Evolutionary conservation across 1,139 yeast genomes (phyloP).

Genomic region (Diutina siamensis): DNA sequence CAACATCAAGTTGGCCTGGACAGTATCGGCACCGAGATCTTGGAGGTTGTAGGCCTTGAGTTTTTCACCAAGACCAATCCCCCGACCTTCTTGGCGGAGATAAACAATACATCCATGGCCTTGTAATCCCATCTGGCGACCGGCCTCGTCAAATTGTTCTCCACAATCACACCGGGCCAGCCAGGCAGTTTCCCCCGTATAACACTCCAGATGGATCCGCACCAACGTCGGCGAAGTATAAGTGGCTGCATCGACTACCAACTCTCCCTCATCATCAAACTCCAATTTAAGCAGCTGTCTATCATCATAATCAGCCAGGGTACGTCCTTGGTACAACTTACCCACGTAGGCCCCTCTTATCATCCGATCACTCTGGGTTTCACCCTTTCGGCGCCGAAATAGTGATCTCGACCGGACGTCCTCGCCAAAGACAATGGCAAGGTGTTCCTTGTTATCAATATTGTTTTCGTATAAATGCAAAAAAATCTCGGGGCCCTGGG

Average conservation of each 20-base stretch:
- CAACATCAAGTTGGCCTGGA: conserved; percentile 83
- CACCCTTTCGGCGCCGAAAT: conserved; percentile 50
- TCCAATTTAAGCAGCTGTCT: conserved; percentile 25
- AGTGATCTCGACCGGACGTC: conserved; percentile 70
- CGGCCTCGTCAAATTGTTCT: conserved; percentile 97
- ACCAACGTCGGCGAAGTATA: conserved; percentile 31
- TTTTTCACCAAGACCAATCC: conserved; percentile 94
- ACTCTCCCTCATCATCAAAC: conserved; percentile 41
- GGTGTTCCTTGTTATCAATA: conserved; percentile 83
- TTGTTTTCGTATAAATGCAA: conserved; percentile 81
- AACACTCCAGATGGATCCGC: conserved; percentile 93
- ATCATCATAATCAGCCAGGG: conserved; percentile 52
- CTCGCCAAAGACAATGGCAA: conserved; percentile 95
- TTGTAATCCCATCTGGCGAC: conserved; percentile 72
- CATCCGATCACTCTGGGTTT: conserved; percentile 88
- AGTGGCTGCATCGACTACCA: conserved; percentile 30
- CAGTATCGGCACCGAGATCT: conserved; percentile 97
- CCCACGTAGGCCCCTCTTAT: conserved; percentile 96
- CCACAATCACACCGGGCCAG: conserved; percentile 98
- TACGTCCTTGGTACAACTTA: conserved; percentile 74
- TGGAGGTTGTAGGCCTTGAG: conserved; percentile 93
- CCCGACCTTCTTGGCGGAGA: conserved; percentile 95
- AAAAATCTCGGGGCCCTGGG: conserved; percentile 85
- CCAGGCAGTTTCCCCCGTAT: conserved; percentile 99
- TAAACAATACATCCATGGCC: conserved; percentile 95